Evolutionary conservation across 352 stramenopile species (phyloP), one percentile per base, ranked within the genome.

Genomic region (Pythium phragmiticola): DNA sequence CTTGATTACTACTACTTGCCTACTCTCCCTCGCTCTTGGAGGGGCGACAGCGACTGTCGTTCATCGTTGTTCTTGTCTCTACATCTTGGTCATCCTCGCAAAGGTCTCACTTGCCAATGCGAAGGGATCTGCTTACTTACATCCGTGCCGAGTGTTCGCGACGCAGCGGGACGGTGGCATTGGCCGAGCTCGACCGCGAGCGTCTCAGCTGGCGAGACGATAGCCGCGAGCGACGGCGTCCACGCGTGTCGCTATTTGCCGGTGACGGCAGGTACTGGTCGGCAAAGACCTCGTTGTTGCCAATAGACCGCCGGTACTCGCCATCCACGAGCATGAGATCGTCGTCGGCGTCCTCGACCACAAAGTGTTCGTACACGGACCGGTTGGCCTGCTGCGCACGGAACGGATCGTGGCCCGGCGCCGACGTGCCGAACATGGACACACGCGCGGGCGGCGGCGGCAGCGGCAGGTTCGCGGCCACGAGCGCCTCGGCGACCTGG

Each of bases 361-460:
- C 80, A 59, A 83, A 89, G 73, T 87, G 73, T 56, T 89, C 77
- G 60, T 89, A 89, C 9, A 73, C 77, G 12, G 80, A 87, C 61
- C 77, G 75, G 6, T 61, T 58, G 21, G 65, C 54, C 12, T 59
- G 68, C 30, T 76, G 77, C 19, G 66, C 66, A 2, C 69, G 52
- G 63, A 89, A 89, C 57, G 77, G 78, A 47, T 89, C 80, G 55
- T 80, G 76, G 0, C 70, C 71, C 3, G 36, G 45, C 5, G 66
- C 59, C 34, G 66, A 56, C 4, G 60, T 68, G 60, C 80, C 80
- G 45, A 87, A 88, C 78, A 89, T 87, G 17, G 76, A 82, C 63
- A 89, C 80, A 63, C 80, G 80, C 52, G 73, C 73, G n/a, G 80
- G 80, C 3, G 80, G 60, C 16, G 66, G 60, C 3, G 60, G 66